phyloP scores from a whole-genome alignment of 2,329 filamentous ascomycete genomes.

The Tolypocladium guangdongense region DNA sequence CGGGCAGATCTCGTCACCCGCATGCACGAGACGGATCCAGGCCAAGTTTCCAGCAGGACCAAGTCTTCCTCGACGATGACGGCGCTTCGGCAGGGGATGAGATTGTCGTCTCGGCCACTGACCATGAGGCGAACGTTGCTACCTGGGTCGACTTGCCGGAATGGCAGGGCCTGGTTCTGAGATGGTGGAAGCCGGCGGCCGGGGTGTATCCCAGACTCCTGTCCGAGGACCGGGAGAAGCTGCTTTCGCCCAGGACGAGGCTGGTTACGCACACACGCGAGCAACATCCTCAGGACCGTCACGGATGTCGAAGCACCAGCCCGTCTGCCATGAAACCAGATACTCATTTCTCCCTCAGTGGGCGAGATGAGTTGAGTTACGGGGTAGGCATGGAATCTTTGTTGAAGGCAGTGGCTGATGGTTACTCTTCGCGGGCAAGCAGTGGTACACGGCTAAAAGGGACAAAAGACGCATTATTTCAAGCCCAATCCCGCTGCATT shows the following conservation, averaged over 20 bases:
- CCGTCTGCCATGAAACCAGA: not conserved
- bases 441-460: not conserved
- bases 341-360: conserved; percentile 22
- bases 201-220: conserved; percentile 47
- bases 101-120: conserved; percentile 58
- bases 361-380: conserved; percentile 50
- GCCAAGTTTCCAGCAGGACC: conserved; percentile 54
- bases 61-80: conserved; percentile 70
- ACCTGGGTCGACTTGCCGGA: conserved; percentile 61
- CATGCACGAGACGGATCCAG: conserved; percentile 16
- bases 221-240: conserved; percentile 39
- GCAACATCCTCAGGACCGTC: conserved; percentile 64
- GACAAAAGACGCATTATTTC: not conserved
- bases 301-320: conserved; percentile 34
- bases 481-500: not conserved
- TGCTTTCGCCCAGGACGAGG: conserved; percentile 54
- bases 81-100: conserved; percentile 59
- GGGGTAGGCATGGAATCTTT: too few relatives aligned
- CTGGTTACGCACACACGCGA: conserved; percentile 65
- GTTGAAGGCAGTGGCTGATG: too few relatives aligned
- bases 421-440: too few relatives aligned
- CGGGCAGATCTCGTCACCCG: not conserved
- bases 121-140: conserved; percentile 70
- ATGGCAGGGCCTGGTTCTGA: conserved; percentile 48
- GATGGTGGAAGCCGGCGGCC: conserved; percentile 54